These are phyloP conservation scores for Malassezia sympodialis DNA, from an alignment of 1,284 basidiomycete species.

Conservation along the genomic window DNA sequence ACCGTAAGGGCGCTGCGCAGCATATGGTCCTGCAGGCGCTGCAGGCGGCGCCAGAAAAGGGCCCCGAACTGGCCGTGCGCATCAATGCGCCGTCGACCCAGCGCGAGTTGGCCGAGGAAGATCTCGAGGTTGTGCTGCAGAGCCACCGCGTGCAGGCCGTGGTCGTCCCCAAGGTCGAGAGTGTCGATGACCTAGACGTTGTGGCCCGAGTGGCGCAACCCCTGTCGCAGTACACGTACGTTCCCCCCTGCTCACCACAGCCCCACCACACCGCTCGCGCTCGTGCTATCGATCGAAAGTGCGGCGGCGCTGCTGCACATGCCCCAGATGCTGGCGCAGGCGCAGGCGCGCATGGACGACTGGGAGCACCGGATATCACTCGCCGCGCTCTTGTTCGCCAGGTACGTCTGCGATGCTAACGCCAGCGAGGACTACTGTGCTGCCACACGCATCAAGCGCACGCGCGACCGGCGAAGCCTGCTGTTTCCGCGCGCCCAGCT, in stretches of 20 bases:
- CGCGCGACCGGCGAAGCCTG: slow-evolving; percentile 62
- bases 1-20: slow-evolving; percentile 37
- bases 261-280: slow-evolving; percentile 16
- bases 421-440: slow-evolving; percentile 56
- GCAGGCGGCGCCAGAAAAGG: slow-evolving; percentile 20
- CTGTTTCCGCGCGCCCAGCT: slow-evolving; percentile 76
- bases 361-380: slow-evolving; percentile 15
- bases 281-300: slow-evolving; percentile 42
- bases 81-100: slow-evolving; percentile 40
- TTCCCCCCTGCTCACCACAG: slow-evolving; percentile 10
- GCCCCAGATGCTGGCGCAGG: slow-evolving; percentile 26
- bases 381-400: slow-evolving; percentile 37
- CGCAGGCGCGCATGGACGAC: neutral
- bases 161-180: slow-evolving; percentile 43
- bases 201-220: slow-evolving; percentile 14
- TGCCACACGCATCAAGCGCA: slow-evolving; percentile 73
- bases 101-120: slow-evolving; percentile 22
- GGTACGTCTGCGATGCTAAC: slow-evolving; percentile 1
- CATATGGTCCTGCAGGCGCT: slow-evolving; percentile 36
- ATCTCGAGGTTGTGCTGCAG: slow-evolving; percentile 39
- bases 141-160: slow-evolving; percentile 22
- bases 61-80: slow-evolving; percentile 37
- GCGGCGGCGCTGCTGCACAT: slow-evolving; percentile 31
- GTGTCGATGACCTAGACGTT: slow-evolving; percentile 25
- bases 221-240: slow-evolving; percentile 18